phyloP scores from a whole-genome alignment of 1,284 basidiomycete species.

The Sphaerobolus stellatus region DNA sequence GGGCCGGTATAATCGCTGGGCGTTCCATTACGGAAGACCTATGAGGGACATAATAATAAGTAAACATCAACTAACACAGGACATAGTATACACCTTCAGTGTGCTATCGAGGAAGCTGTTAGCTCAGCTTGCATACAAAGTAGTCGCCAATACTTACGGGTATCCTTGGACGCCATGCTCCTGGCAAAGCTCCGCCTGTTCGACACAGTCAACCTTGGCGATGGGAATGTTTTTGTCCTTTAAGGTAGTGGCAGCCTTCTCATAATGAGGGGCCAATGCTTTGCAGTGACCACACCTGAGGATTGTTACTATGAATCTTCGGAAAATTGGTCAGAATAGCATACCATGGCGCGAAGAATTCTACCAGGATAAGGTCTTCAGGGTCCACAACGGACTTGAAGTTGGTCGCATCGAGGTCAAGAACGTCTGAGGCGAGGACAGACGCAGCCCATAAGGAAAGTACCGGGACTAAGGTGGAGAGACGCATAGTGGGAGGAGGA shows the following conservation, averaged over 20 bases:
- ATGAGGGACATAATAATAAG: slow-evolving; percentile 58
- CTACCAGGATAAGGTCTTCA: slow-evolving; percentile 85
- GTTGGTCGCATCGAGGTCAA: slow-evolving; percentile 67
- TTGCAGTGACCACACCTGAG: slow-evolving; percentile 89
- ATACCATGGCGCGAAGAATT: slow-evolving; percentile 94
- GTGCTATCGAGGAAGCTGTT: slow-evolving; percentile 34
- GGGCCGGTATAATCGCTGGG: slow-evolving; percentile 82
- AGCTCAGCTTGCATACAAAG: slow-evolving; percentile 10
- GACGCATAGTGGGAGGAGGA: slow-evolving; percentile 54
- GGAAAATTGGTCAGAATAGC: slow-evolving; percentile 19
- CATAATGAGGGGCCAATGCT: slow-evolving; percentile 90
- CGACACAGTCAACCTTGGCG: slow-evolving; percentile 96
- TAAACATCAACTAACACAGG: background rate
- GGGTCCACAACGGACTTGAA: slow-evolving; percentile 72
- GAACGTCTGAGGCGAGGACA: slow-evolving; percentile 75
- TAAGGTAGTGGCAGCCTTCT: slow-evolving; percentile 91
- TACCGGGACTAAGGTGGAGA: slow-evolving; percentile 44
- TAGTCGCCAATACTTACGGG: slow-evolving; percentile 62
- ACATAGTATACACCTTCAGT: slow-evolving; percentile 22
- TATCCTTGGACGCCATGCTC: slow-evolving; percentile 86
- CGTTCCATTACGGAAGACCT: slow-evolving; percentile 89
- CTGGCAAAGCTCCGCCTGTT: slow-evolving; percentile 84
- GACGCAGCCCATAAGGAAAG: slow-evolving; percentile 54
- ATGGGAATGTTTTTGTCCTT: slow-evolving; percentile 89
- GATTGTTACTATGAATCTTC: slow-evolving; percentile 1